These are phyloP conservation scores for Isochrysis galbana DNA, from an alignment of 78 protist species.

Conservation along the genomic window DNA sequence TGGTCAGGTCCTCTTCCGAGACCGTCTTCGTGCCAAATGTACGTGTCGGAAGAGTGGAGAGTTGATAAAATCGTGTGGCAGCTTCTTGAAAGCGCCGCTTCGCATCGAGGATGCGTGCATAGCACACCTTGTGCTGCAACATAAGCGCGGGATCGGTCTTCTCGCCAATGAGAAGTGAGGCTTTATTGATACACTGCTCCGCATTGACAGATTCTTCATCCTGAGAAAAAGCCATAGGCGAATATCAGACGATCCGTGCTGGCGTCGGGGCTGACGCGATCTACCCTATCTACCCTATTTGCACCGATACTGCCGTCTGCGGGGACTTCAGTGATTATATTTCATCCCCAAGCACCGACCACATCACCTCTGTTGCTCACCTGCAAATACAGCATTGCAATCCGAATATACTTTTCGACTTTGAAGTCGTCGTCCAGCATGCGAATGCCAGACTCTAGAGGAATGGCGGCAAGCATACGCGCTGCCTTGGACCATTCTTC, in stretches of 20 bases:
- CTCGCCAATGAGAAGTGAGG: slow-evolving; percentile 38
- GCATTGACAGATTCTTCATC: slow-evolving; percentile 80
- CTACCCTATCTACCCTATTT: too few relatives aligned
- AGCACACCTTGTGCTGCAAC: slow-evolving; percentile 40
- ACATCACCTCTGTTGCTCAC: too few relatives aligned
- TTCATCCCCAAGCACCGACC: too few relatives aligned
- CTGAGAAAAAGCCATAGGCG: not conserved
- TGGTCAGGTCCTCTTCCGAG: not conserved
- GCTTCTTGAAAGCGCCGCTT: slow-evolving; percentile 41
- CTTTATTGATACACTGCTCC: slow-evolving; percentile 70
- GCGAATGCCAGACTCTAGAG: slow-evolving; percentile 76
- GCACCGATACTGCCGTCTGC: too few relatives aligned
- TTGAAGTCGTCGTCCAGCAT: slow-evolving; percentile 71
- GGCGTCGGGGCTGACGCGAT: too few relatives aligned
- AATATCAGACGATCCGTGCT: too few relatives aligned
- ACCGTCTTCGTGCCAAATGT: not conserved
- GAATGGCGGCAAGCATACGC: slow-evolving; percentile 66
- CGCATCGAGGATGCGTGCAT: slow-evolving; percentile 46
- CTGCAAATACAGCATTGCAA: slow-evolving; percentile 78
- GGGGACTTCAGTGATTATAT: too few relatives aligned
- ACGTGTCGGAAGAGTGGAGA: not conserved
- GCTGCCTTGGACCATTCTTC: slow-evolving; percentile 80
- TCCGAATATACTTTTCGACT: slow-evolving; percentile 73
- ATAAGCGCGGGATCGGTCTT: not conserved
- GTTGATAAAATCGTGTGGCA: slow-evolving; percentile 3